A percentile compares a stretch with the other conserved stretches of the same genome.
These are phyloP conservation scores for Paraurostyla sp. DNA, from an alignment of 73 alveolate species.

Conservation along the genomic window DNA sequence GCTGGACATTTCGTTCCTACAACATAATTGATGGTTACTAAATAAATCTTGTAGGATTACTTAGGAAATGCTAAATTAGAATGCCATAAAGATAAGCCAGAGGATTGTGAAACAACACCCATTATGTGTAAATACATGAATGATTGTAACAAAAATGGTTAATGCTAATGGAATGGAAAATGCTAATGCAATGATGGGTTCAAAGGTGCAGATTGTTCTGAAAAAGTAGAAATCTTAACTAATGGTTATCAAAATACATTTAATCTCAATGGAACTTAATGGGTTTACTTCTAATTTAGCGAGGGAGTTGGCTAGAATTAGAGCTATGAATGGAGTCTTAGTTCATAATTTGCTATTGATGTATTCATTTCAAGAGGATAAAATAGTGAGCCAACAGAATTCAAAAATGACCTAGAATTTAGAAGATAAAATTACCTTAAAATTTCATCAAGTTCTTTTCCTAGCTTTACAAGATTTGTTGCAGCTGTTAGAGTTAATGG, in stretches of 20 bases:
- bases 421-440: not conserved
- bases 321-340: not conserved
- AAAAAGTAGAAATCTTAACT: not conserved
- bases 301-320: not conserved
- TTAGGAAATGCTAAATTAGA: not conserved
- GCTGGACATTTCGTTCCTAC: conserved; percentile 79
- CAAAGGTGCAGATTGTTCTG: conserved; percentile 68
- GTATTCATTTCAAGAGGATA: not conserved
- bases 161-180: conserved; percentile 35
- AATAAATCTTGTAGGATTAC: conserved; percentile 44
- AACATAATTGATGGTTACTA: conserved; percentile 44
- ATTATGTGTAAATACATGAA: conserved; percentile 38
- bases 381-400: conserved; percentile 38
- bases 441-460: conserved; percentile 1
- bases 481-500: conserved; percentile 57
- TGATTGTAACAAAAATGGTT: conserved; percentile 57
- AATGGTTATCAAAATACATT: not conserved
- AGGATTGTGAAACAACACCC: conserved; percentile 5
- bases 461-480: not conserved
- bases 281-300: conserved; percentile 21
- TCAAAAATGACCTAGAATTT: conserved; percentile 12
- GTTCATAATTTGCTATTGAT: not conserved
- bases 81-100: conserved; percentile 51
- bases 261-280: conserved; percentile 20
- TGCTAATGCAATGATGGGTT: conserved; percentile 67